Evolutionary conservation across 176 grass and related monocot genomes (phyloP).

Genomic region (Echinochloa phyllopogon): DNA sequence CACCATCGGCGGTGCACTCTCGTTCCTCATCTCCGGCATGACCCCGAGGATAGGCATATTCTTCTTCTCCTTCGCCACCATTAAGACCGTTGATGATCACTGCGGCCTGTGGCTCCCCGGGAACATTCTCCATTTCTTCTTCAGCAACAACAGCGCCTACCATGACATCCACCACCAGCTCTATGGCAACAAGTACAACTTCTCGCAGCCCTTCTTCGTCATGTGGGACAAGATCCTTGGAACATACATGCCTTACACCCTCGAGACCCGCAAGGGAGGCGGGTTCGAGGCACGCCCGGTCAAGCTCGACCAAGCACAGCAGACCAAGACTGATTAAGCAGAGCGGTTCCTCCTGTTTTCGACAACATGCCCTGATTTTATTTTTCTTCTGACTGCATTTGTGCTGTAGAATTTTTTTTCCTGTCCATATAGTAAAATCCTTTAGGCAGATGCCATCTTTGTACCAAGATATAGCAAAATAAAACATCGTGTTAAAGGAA

Average conservation of each 20-base stretch:
- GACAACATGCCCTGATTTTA: conserved; percentile 41
- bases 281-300: conserved; percentile 61
- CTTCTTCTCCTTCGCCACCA: conserved; percentile 75
- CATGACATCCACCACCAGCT: conserved; percentile 82
- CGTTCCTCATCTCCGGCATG: conserved; percentile 58
- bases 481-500: conserved; percentile 39
- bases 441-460: conserved; percentile 38
- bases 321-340: conserved; percentile 49
- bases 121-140: conserved; percentile 62
- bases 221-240: conserved; percentile 76
- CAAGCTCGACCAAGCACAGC: conserved; percentile 42
- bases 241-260: conserved; percentile 69
- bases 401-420: conserved; percentile 47
- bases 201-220: conserved; percentile 75
- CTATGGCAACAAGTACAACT: conserved; percentile 77
- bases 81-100: conserved; percentile 76
- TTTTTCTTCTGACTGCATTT: conserved; percentile 42
- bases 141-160: conserved; percentile 76
- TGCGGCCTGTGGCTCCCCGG: conserved; percentile 69
- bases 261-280: conserved; percentile 66
- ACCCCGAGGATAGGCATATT: conserved; percentile 62
- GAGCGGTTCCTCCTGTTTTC: neutral
- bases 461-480: conserved; percentile 66
- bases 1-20: conserved; percentile 61
- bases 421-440: conserved; percentile 52